Base-by-base conservation (phyloP, 1,284 basidiomycete genomes). In the Fomitopsis palustris region DNA sequence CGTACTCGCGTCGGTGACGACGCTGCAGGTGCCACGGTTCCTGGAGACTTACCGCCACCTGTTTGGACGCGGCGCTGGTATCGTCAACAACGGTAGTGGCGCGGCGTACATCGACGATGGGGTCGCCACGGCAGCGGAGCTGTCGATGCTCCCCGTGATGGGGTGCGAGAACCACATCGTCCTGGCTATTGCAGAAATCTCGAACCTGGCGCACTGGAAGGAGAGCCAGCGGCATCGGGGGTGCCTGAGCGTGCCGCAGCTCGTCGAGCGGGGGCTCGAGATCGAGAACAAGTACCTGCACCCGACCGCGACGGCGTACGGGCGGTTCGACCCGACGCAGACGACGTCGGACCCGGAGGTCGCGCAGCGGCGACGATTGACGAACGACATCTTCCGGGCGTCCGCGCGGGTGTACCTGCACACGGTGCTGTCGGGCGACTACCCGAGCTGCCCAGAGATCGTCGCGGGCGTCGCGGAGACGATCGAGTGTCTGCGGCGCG, bases 111-210 rank as follows among this genome's bases (percentile, higher is more conserved):
- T 74, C 59, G 75, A 76, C 45, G 73, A 74, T 56, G 61, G 62
- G 35, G 45, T 54, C 54, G 49, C 54, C 56, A 53, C 56, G 29
- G 56, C 61, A 42, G 69, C 75, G 59, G 68, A 78, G 71, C 71
- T 86, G 54, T 79, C 84, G 27, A 92, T 92, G 90, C 79, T 91
- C 72, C 78, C 81, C 42, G 81, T 90, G 9, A 93, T 93, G 90
- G 91, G 92, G n/a, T 92, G 90, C 76, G 88, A 90, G 66, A 90
- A 90, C 73, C 74, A 76, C 61, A 83, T 90, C 64, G 84, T 92
- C 47, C 88, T 89, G 75, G 90, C 88, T 12, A 78, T 93, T 45
- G 87, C 90, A 4, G 85, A 92, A 74, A 87, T 84, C 17, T 83
- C 85, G 8, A 75, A 75, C n/a, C 79, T 93, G 12, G 80, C 85